phyloP scores from a whole-genome alignment of 2,329 filamentous ascomycete genomes.

The Fusarium nelsonii region DNA sequence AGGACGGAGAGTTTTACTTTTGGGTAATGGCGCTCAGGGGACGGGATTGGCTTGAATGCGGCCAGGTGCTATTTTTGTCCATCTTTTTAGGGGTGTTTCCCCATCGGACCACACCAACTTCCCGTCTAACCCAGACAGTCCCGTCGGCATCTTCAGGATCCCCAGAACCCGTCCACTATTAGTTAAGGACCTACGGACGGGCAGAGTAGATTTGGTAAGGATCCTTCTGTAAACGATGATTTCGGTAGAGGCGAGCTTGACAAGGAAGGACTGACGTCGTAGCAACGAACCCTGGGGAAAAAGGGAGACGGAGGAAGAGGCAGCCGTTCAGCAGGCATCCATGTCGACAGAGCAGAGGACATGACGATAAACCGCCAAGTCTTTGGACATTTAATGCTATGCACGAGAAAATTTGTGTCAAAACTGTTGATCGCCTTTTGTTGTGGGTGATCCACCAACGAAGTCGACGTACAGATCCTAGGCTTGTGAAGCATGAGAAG shows the following conservation, averaged over 20 bases:
- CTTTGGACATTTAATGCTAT: background rate
- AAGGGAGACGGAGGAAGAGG: constrained; percentile 14
- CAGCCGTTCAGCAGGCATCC: background rate
- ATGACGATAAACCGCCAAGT: background rate
- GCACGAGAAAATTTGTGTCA: constrained; percentile 1
- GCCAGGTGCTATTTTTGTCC: constrained; percentile 32
- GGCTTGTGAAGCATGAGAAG: background rate
- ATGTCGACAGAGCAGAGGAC: background rate
- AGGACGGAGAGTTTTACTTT: constrained; percentile 24
- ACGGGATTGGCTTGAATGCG: constrained; percentile 13
- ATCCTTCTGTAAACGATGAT: constrained; percentile 5
- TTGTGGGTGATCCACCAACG: constrained; percentile 17
- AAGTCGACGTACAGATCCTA: background rate
- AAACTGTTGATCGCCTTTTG: background rate
- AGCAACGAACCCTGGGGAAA: background rate
- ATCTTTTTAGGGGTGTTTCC: constrained; percentile 22
- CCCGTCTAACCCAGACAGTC: background rate
- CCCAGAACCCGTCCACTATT: background rate
- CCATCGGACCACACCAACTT: constrained; percentile 25
- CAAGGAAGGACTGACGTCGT: constrained; percentile 16
- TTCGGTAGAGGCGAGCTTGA: constrained; percentile 14
- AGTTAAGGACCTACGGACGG: background rate
- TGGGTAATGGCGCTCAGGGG: constrained; percentile 6
- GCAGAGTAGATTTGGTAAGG: constrained; percentile 2
- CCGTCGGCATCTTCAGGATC: background rate